phyloP scores from a whole-genome alignment of 2,329 filamentous ascomycete species.

The Fusarium protoensiforme region DNA sequence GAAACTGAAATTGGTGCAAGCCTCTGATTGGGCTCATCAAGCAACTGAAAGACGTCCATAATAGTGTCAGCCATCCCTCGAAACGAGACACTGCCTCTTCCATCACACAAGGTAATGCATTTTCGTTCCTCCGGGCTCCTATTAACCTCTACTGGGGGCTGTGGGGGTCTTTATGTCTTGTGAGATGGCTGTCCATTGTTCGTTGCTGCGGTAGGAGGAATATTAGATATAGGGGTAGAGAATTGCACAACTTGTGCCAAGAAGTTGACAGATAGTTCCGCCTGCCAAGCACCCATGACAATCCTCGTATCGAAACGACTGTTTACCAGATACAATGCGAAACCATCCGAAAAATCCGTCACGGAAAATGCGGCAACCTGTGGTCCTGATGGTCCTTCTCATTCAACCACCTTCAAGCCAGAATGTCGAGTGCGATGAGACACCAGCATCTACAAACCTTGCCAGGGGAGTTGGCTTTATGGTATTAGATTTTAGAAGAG shows the following conservation, averaged over 20 bases:
- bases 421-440: not conserved
- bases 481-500: not conserved
- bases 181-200: not conserved
- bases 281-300: not conserved
- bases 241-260: not conserved
- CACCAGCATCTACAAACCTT: not conserved
- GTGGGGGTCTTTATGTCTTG: not conserved
- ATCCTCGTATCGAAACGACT: not conserved
- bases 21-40: not conserved
- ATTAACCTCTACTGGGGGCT: too few relatives aligned
- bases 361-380: not conserved
- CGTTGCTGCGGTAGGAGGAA: not conserved
- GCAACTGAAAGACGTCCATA: not conserved
- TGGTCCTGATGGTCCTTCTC: not conserved
- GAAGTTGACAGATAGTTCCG: not conserved
- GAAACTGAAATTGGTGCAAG: not conserved
- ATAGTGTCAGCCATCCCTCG: not conserved
- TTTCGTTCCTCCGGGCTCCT: not conserved
- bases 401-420: not conserved
- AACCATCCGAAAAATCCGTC: not conserved
- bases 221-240: not conserved
- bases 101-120: not conserved
- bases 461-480: not conserved
- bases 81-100: not conserved
- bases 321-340: not conserved